Evolutionary conservation across 306 rosid species (phyloP).

Genomic region (Vicia villosa): DNA sequence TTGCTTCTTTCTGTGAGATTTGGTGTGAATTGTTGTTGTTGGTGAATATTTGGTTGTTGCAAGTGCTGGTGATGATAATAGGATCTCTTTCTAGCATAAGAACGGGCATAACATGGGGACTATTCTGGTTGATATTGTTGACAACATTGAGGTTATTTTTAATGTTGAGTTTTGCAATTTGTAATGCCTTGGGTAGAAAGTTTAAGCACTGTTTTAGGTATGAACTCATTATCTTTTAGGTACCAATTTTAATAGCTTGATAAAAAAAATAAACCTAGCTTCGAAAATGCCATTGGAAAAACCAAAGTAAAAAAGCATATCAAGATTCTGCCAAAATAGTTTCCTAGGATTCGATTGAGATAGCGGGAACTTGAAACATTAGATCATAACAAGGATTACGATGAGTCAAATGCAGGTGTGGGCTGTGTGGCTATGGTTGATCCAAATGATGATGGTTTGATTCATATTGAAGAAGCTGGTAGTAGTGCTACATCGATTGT

Average conservation of each 20-base stretch:
- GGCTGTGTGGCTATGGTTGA: neutral
- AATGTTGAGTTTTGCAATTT: conserved; percentile 13
- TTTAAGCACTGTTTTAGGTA: neutral
- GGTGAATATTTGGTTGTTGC: conserved; percentile 79
- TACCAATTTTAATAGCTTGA: neutral
- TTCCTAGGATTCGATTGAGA: neutral
- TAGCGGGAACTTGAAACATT: neutral
- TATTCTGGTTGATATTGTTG: conserved; percentile 85
- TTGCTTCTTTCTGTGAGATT: too few relatives aligned
- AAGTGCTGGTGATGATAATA: conserved; percentile 96
- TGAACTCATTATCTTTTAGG: neutral
- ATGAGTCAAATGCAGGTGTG: neutral
- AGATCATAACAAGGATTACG: neutral
- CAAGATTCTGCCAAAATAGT: neutral
- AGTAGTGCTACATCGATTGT: neutral
- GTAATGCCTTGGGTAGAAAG: neutral
- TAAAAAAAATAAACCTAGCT: too few relatives aligned
- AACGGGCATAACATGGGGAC: conserved; percentile 97
- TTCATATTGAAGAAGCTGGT: neutral
- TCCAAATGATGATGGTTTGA: neutral
- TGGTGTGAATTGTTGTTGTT: too few relatives aligned
- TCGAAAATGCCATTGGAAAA: too few relatives aligned
- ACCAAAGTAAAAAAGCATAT: neutral
- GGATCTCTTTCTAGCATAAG: conserved; percentile 86
- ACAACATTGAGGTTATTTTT: conserved; percentile 69